Conservation (phyloP, 2,329 filamentous ascomycete genomes). For the Penicillium sp. region DNA sequence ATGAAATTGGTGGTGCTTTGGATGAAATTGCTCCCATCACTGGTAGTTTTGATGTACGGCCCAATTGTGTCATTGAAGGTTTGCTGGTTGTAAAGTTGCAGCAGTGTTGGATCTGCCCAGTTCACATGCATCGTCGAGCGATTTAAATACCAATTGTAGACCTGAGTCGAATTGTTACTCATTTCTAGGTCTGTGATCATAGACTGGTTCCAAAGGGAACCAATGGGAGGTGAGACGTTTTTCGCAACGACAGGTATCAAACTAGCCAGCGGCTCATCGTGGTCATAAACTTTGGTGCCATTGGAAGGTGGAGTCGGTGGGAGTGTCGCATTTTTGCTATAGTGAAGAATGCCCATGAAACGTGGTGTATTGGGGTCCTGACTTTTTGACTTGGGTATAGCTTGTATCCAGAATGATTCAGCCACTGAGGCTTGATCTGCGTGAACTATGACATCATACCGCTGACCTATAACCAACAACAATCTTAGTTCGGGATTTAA, state of each 20-base stretch:
- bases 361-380: background rate
- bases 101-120: background rate
- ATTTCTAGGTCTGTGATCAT: background rate
- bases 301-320: background rate
- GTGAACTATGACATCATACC: constrained; percentile 8
- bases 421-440: background rate
- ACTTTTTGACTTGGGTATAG: constrained; percentile 2
- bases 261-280: constrained; percentile 3
- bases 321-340: background rate
- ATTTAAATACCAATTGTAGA: constrained; percentile 6
- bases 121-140: background rate
- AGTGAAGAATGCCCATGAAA: constrained; percentile 3
- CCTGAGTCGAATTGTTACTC: background rate
- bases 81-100: background rate
- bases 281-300: background rate
- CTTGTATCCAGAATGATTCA: constrained; percentile 5
- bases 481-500: background rate
- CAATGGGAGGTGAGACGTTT: background rate
- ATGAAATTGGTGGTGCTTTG: background rate
- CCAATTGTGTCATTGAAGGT: background rate
- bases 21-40: background rate
- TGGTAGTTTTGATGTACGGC: background rate
- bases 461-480: background rate
- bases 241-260: constrained; percentile 1
- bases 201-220: background rate